These are phyloP conservation scores for Haplosporangium sp. DNA, from an alignment of 371 early-diverging fungal genomes.

Conservation along the genomic window DNA sequence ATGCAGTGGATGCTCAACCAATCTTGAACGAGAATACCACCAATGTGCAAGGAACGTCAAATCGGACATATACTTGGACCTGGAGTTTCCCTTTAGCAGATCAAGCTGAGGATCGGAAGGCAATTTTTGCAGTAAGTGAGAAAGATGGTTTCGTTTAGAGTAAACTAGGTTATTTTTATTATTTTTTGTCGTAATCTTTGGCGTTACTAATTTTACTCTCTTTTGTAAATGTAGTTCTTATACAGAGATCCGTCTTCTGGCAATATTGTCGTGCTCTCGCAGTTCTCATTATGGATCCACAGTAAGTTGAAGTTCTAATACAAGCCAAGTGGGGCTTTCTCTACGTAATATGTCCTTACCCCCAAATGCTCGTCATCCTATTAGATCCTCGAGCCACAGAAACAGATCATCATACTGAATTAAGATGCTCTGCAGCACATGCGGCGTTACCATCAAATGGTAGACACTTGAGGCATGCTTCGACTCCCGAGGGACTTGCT, in stretches of 20 bases:
- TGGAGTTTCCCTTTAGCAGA: constrained; percentile 29
- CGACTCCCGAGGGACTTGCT: constrained; percentile 35
- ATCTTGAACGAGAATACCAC: not conserved
- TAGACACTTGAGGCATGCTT: constrained; percentile 46
- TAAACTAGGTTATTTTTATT: not conserved
- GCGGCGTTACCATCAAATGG: constrained; percentile 3
- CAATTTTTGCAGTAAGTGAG: constrained; percentile 44
- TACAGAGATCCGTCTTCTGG: constrained; percentile 15
- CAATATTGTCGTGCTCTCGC: constrained; percentile 15
- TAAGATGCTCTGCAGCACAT: constrained; percentile 6
- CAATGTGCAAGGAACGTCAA: not conserved
- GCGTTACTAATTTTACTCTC: too few species aligned
- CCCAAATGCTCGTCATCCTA: not conserved
- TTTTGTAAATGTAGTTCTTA: constrained; percentile 18
- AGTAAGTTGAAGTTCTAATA: constrained; percentile 17
- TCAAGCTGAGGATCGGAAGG: constrained; percentile 22
- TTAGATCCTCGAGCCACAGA: not conserved
- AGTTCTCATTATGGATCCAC: constrained; percentile 39
- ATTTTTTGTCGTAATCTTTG: too few species aligned
- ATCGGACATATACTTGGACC: constrained; percentile 18
- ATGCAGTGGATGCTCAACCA: constrained; percentile 7
- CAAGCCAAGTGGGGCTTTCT: not conserved
- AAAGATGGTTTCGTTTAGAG: not conserved
- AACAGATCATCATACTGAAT: constrained; percentile 4
- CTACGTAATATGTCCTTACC: not conserved